Base-by-base conservation (phyloP, 352 stramenopile genomes). In the Pythium oligandrum region DNA sequence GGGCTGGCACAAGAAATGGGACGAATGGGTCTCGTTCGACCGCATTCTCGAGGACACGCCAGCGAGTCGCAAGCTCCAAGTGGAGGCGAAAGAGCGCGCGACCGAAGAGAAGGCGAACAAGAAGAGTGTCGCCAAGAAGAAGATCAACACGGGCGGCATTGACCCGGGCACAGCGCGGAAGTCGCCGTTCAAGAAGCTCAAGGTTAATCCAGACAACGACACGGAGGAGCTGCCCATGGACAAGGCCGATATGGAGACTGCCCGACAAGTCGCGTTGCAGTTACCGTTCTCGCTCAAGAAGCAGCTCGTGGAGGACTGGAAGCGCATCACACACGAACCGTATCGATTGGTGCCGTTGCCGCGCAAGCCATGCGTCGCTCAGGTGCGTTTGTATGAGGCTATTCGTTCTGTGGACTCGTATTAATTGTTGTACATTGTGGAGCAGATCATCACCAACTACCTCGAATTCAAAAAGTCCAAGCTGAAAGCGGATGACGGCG, bases 281-380 rank as follows among this genome's bases (percentile, higher is more conserved):
- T 95, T 96, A 75, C 88, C 88, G 4, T 96, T 96, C 59, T 89
- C 84, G 44, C 79, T 96, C 53, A 96, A 96, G 78, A 96, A 95
- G 58, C 84, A 95, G 57, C 78, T 96, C 44, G 85, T 96, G 5
- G 83, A 93, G 55, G 88, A 96, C 79, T 96, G 88, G 88, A 91
- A 93, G 58, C 70, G 88, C 44, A 65, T 92, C 40, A 91, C 81
- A n/a, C 81, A 91, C 30, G 71, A 82, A 40, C 76, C 81, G 6
- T 69, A 82, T 47, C 77, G 85, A 52, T 78, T 96, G 51, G 86
- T 95, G 37, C 76, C 83, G 11, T 56, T 96, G 53, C 86, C 88
- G 6, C 67, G 87, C 40, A 87, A 90, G 55, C 78, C 84, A n/a
- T 89, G 66, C 26, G 81, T 88, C 3, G 57, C 63, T 2, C 67